Percentiles rank a stretch among this genome's conserved stretches.
Evolutionary conservation across 2,329 filamentous ascomycete genomes (phyloP).

Genomic region (Drechslerella stenobrocha): DNA sequence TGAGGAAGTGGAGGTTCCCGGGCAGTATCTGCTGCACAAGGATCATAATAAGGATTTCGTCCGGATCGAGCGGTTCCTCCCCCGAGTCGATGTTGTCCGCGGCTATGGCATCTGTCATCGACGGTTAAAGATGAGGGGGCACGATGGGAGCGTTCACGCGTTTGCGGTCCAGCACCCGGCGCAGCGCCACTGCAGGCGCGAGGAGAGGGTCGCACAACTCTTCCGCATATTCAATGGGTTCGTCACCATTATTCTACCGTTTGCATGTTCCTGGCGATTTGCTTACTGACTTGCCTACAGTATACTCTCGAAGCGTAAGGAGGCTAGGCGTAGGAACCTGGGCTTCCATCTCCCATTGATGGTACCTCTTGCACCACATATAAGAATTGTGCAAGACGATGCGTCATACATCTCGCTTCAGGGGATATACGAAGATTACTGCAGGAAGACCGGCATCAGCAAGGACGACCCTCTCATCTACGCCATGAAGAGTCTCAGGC

Average conservation of each 20-base stretch:
- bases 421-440: conserved; percentile 94
- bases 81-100: conserved; percentile 88
- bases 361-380: conserved; percentile 91
- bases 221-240: conserved; percentile 96
- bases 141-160: conserved; percentile 94
- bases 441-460: conserved; percentile 77
- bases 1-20: conserved; percentile 95
- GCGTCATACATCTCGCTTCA: conserved; percentile 91
- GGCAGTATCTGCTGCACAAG: conserved; percentile 82
- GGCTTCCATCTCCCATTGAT: conserved; percentile 96
- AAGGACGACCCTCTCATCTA: conserved; percentile 96
- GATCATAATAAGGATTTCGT: conserved; percentile 99
- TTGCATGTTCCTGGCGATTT: neutral
- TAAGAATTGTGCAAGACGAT: conserved; percentile 94
- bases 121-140: conserved; percentile 90
- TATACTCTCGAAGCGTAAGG: conserved; percentile 83
- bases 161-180: conserved; percentile 97
- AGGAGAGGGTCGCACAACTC: conserved; percentile 91
- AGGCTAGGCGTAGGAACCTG: conserved; percentile 86
- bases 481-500: conserved; percentile 77
- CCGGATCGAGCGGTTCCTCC: conserved; percentile 93
- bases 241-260: conserved; percentile 1
- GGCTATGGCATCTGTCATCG: conserved; percentile 89
- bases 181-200: conserved; percentile 84
- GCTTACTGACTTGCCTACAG: conserved; percentile 28